Percentiles rank a stretch among this genome's conserved stretches.
phyloP scores from a whole-genome alignment of 495 filamentous ascomycete species.

The Opeltia flavorubescens region DNA sequence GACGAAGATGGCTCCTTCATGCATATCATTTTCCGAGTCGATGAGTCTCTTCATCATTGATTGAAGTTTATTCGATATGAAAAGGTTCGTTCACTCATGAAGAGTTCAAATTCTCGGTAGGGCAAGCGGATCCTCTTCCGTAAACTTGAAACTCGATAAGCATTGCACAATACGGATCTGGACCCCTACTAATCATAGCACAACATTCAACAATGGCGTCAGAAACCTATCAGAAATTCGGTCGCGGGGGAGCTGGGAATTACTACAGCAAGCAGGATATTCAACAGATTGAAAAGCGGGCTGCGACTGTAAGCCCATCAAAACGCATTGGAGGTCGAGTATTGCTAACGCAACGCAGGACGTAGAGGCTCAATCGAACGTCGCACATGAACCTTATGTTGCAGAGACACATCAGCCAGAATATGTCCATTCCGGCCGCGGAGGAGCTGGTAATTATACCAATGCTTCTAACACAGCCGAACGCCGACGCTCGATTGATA shows the following conservation, averaged over 20 bases:
- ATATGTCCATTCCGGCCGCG: conserved; percentile 11
- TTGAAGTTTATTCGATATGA: too few relatives aligned
- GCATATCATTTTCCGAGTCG: too few relatives aligned
- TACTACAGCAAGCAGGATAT: conserved; percentile 15
- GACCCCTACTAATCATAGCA: neutral
- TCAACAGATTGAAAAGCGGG: conserved; percentile 3
- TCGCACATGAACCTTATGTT: neutral
- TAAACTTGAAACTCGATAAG: too few relatives aligned
- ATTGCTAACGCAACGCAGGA: conserved; percentile 5
- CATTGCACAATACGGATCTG: too few relatives aligned
- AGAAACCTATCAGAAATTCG: conserved; percentile 3
- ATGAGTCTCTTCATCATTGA: too few relatives aligned
- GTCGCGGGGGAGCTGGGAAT: conserved; percentile 16
- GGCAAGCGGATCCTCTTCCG: too few relatives aligned
- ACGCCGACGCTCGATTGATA: conserved; percentile 1
- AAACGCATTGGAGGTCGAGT: neutral
- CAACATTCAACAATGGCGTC: neutral
- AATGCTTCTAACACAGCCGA: conserved; percentile 2
- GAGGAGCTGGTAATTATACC: conserved; percentile 13
- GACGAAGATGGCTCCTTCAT: too few relatives aligned
- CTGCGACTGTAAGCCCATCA: conserved; percentile 1
- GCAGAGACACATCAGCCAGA: neutral
- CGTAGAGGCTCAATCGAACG: conserved; percentile 11
- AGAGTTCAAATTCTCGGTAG: too few relatives aligned
- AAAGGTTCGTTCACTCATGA: too few relatives aligned